Evolutionary conservation across 371 early-diverging fungal species (phyloP).

Genomic region (Parasitella parasitica): DNA sequence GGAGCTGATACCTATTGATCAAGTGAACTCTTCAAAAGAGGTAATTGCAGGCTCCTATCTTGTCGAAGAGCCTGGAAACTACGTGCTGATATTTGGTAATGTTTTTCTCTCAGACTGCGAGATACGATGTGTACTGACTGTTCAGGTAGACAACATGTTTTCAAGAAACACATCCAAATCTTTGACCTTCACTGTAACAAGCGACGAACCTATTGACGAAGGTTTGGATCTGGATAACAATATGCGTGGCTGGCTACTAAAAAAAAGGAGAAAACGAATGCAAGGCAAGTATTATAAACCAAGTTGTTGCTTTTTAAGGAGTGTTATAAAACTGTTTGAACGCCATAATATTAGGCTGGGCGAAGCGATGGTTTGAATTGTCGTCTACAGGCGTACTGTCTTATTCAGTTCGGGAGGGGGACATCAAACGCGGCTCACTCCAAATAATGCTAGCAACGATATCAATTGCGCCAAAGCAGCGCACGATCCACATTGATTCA

Average conservation of each 20-base stretch:
- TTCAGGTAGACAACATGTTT: constrained; percentile 73
- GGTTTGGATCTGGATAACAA: constrained; percentile 22
- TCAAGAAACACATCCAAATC: constrained; percentile 88
- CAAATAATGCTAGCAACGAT: constrained; percentile 60
- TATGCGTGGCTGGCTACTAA: constrained; percentile 68
- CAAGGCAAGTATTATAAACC: constrained; percentile 50
- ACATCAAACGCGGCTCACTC: constrained; percentile 72
- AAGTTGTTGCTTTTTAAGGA: background rate
- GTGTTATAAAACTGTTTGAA: background rate
- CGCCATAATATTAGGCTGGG: no score
- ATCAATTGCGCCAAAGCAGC: constrained; percentile 57
- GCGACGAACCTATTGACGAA: constrained; percentile 12
- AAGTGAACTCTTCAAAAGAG: constrained; percentile 17
- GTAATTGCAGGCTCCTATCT: constrained; percentile 18
- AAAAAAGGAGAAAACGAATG: constrained; percentile 85
- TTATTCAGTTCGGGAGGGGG: constrained; percentile 56
- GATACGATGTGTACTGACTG: no score
- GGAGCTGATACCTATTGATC: constrained; percentile 17
- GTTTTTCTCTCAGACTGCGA: no score
- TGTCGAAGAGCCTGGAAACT: constrained; percentile 40
- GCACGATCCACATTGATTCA: constrained; percentile 76
- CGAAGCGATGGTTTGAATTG: constrained; percentile 66
- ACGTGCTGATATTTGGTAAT: constrained; percentile 46
- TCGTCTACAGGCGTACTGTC: constrained; percentile 56
- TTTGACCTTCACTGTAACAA: constrained; percentile 77